Evolutionary conservation across 2,329 filamentous ascomycete species (phyloP).

Genomic region (Trichoderma breve): DNA sequence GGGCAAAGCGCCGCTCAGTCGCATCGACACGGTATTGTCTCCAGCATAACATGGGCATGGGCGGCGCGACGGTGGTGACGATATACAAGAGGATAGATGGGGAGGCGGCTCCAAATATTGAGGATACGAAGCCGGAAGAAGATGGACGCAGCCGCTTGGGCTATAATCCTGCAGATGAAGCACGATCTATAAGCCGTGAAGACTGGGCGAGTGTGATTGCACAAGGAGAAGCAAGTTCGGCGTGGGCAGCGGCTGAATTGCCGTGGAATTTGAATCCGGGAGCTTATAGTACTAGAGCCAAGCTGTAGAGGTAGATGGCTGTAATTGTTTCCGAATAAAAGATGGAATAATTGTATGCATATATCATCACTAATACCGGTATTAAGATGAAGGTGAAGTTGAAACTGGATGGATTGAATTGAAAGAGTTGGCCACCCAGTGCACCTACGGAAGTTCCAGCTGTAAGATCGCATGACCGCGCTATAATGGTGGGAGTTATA

Average conservation of each 20-base stretch:
- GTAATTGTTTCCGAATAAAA: no score
- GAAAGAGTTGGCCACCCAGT: no score
- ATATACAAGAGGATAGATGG: conserved; percentile 5
- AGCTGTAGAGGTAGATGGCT: background rate
- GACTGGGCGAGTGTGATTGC: conserved; percentile 1
- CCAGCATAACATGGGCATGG: conserved; percentile 9
- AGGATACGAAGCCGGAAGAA: background rate
- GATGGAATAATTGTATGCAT: no score
- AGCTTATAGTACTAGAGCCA: background rate
- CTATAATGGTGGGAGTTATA: background rate
- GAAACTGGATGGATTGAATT: no score
- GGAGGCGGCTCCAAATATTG: background rate
- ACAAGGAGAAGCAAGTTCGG: background rate
- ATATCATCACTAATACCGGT: no score
- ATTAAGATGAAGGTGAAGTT: background rate
- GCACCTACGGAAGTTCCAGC: no score
- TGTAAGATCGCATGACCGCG: background rate
- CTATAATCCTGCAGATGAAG: background rate
- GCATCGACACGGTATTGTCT: background rate
- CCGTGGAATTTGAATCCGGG: background rate
- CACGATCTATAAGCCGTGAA: background rate
- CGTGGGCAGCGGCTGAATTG: background rate
- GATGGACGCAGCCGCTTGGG: background rate
- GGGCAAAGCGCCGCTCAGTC: background rate
- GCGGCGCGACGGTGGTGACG: background rate